Base-by-base conservation (phyloP, 2,329 filamentous ascomycete genomes). In the Colletotrichum kahawae region DNA sequence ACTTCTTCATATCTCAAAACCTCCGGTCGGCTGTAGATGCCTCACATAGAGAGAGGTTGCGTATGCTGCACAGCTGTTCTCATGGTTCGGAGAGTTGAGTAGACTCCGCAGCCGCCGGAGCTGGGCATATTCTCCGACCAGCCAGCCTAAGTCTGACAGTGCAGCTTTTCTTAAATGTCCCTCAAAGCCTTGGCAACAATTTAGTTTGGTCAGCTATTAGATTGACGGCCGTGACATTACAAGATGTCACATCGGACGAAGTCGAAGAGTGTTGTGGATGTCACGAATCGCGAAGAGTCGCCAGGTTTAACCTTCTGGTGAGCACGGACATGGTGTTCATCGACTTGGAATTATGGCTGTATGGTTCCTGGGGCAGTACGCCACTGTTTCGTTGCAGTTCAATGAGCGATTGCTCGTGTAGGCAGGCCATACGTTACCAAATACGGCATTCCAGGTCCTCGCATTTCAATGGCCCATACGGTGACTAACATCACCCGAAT, bases 311-410 rank as follows among this genome's bases (percentile, higher is more conserved):
- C 10, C 10, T 51, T 1, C n/a, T 21, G 1, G 0, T 1, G 43
- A 51, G n/a, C 43, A 51, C 43, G n/a, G 43, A 51, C 43, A 51
- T 1, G 43, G 10, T 13, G 43, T 21, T 51, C 43, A 51, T 2
- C 9, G 10, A 51, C n/a, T 7, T 51, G n/a, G 6, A 51, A 21
- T 21, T 21, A 51, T 51, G 43, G 43, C 18, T 21, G n/a, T 13
- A n/a, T 21, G 0, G 2, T 1, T 21, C 10, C 0, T 21, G n/a
- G n/a, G 1, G 1, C 2, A 51, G 10, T 13, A 51, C 43, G 43
- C n/a, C 43, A 21, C 13, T 2, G n/a, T 51, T 51, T 21, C 43
- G 43, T 48, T 1, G 24, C 43, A 51, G 1, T 51, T 21, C 10
- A 51, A 51, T 21, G 2, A 48, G n/a, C 6, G n/a, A 48, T 2